phyloP scores from a whole-genome alignment of 2,329 filamentous ascomycete genomes.

The Ilyonectria robusta region DNA sequence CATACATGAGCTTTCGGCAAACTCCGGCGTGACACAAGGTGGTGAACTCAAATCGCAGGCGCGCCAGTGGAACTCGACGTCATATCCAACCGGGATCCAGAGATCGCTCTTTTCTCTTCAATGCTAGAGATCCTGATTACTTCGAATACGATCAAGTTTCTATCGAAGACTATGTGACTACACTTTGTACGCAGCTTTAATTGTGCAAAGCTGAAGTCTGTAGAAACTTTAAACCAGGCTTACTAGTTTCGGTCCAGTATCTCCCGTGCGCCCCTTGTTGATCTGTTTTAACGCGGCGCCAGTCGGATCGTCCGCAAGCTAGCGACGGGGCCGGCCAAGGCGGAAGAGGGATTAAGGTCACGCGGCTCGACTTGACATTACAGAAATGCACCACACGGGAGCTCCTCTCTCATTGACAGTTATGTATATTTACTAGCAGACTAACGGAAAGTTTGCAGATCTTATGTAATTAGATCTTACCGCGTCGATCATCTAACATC shows the following conservation, averaged over 20 bases:
- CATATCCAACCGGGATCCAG: too few relatives aligned
- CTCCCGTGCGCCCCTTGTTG: neutral
- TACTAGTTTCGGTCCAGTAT: neutral
- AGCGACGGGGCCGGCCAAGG: neutral
- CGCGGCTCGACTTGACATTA: neutral
- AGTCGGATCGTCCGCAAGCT: neutral
- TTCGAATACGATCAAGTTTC: neutral
- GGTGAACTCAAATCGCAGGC: too few relatives aligned
- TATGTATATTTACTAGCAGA: neutral
- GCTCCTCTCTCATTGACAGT: neutral
- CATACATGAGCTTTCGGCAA: too few relatives aligned
- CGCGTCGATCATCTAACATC: neutral
- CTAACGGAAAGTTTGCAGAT: neutral
- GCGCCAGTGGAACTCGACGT: too few relatives aligned
- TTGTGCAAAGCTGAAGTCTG: neutral
- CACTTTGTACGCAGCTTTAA: neutral
- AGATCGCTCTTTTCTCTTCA: too few relatives aligned
- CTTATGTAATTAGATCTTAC: neutral
- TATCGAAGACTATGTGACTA: neutral
- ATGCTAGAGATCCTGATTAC: neutral
- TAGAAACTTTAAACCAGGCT: neutral
- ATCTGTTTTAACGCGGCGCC: neutral
- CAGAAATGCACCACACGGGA: neutral
- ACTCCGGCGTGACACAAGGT: too few relatives aligned
- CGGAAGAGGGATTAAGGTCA: neutral